phyloP scores from a whole-genome alignment of 2,329 filamentous ascomycete genomes.

The Cladobotryum protrusum region DNA sequence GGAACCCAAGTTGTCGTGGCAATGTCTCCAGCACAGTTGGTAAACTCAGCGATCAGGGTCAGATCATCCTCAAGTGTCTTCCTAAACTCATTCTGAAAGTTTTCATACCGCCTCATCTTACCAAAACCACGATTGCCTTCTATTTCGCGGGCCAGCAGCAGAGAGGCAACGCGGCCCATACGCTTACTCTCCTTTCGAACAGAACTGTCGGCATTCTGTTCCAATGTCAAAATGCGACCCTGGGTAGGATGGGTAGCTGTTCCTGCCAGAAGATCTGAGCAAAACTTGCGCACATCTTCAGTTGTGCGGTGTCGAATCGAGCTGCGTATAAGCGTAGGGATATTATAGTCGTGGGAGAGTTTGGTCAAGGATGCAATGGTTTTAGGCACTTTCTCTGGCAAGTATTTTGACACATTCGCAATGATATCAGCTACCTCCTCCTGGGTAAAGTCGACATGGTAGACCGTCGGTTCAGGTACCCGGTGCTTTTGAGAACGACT shows the following conservation, averaged over 20 bases:
- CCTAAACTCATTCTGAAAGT: slow-evolving; percentile 41
- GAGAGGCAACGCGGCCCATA: slow-evolving; percentile 27
- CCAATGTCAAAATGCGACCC: slow-evolving; percentile 21
- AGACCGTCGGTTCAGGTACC: slow-evolving; percentile 15
- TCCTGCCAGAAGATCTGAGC: slow-evolving; percentile 24
- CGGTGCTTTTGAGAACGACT: slow-evolving; percentile 6
- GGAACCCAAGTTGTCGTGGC: slow-evolving; percentile 53
- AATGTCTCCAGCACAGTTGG: slow-evolving; percentile 56
- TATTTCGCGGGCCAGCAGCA: slow-evolving; percentile 46
- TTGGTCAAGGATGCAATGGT: slow-evolving; percentile 17
- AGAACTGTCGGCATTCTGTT: slow-evolving; percentile 6
- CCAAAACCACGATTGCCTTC: slow-evolving; percentile 39
- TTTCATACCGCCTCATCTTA: slow-evolving; percentile 33
- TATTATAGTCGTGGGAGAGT: slow-evolving; percentile 16
- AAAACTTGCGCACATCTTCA: slow-evolving; percentile 27
- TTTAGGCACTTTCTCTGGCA: slow-evolving; percentile 12
- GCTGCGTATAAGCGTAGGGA: slow-evolving; percentile 19
- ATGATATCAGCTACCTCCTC: slow-evolving; percentile 30
- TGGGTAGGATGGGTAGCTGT: slow-evolving; percentile 10
- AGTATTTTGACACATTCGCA: slow-evolving; percentile 14
- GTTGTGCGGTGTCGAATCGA: slow-evolving; percentile 18
- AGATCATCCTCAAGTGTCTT: slow-evolving; percentile 46
- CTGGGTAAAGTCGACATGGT: slow-evolving; percentile 42
- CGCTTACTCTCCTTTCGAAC: slow-evolving; percentile 11
- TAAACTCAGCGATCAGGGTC: slow-evolving; percentile 48